Evolutionary conservation across 495 filamentous ascomycete species (phyloP).

Genomic region (Xylaria sp.): DNA sequence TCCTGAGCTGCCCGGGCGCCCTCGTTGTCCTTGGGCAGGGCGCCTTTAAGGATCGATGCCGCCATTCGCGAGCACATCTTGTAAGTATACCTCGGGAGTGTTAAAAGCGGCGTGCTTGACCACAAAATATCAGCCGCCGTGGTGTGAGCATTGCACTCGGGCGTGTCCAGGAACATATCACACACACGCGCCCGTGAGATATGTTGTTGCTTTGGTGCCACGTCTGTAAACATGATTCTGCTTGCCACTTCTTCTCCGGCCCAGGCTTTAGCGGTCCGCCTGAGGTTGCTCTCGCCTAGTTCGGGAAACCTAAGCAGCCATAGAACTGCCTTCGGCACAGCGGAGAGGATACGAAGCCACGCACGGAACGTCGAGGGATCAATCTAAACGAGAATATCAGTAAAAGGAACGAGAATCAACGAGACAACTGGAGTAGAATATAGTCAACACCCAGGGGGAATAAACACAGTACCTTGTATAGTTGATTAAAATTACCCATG

Average conservation of each 20-base stretch:
- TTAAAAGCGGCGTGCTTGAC: constrained; percentile 93
- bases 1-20: constrained; percentile 74
- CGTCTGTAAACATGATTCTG: constrained; percentile 96
- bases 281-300: constrained; percentile 84
- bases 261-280: constrained; percentile 81
- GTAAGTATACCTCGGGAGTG: constrained; percentile 90
- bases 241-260: constrained; percentile 84
- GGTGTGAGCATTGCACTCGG: constrained; percentile 98
- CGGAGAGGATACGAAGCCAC: constrained; percentile 93
- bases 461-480: constrained; percentile 81
- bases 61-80: constrained; percentile 99
- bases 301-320: constrained; percentile 98
- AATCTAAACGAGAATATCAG: constrained; percentile 65
- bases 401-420: not conserved
- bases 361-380: constrained; percentile 96
- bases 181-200: constrained; percentile 90
- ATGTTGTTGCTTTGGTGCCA: constrained; percentile 93
- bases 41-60: constrained; percentile 89
- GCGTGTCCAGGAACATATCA: constrained; percentile 95
- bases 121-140: constrained; percentile 96
- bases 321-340: constrained; percentile 84
- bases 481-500: constrained; percentile 97
- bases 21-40: constrained; percentile 72
- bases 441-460: not conserved
- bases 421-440: not conserved